Evolutionary conservation across 495 filamentous ascomycete species (phyloP).

Genomic region (Penicillium ucsense): DNA sequence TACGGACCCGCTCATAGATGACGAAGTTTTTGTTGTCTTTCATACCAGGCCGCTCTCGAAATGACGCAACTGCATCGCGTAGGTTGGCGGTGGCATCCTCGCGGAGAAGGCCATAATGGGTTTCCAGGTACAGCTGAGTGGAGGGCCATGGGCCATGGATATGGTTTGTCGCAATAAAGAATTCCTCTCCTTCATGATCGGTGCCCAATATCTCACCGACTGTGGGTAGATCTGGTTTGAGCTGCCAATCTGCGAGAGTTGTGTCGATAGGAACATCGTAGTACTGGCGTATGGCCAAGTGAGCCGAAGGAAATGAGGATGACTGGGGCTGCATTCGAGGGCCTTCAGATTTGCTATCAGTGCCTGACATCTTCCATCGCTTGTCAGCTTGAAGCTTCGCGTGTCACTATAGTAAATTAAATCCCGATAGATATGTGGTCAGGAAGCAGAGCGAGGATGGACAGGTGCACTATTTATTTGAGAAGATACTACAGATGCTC

Average conservation of each 20-base stretch:
- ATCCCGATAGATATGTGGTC: no score
- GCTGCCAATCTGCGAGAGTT: background rate
- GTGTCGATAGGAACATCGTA: background rate
- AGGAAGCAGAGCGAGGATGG: no score
- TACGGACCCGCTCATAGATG: constrained; percentile 62
- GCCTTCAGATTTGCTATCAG: background rate
- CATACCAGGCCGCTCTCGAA: constrained; percentile 35
- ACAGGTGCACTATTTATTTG: no score
- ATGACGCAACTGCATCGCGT: constrained; percentile 45
- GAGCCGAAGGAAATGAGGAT: background rate
- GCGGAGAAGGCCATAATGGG: constrained; percentile 58
- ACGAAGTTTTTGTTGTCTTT: constrained; percentile 46
- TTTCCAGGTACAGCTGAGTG: constrained; percentile 45
- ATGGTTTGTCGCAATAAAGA: background rate
- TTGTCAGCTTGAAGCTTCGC: no score
- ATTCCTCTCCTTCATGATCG: background rate
- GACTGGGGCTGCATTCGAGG: background rate
- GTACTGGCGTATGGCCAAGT: background rate
- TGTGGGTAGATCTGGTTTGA: background rate
- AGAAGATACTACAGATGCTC: no score
- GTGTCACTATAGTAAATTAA: no score
- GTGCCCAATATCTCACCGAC: constrained; percentile 5
- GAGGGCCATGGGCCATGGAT: constrained; percentile 35
- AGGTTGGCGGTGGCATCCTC: constrained; percentile 53
- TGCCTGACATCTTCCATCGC: background rate